Percentiles rank a stretch among this genome's conserved stretches.
Conservation (phyloP, 495 filamentous ascomycete species). For the Jackrogersella minutella region DNA sequence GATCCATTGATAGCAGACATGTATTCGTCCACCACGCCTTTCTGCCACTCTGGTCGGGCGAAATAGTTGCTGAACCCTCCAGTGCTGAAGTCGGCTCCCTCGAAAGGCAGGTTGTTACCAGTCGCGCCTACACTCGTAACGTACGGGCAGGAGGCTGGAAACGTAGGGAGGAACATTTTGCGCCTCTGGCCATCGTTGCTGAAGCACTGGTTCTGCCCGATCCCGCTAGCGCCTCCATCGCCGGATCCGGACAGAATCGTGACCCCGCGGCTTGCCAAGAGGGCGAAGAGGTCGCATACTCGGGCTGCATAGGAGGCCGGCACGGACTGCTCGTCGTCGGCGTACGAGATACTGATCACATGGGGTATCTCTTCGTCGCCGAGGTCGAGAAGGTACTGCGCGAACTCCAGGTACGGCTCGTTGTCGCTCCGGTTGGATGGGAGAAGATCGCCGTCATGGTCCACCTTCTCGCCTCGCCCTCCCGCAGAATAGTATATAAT, state of each 20-base stretch:
- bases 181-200: slow-evolving; percentile 71
- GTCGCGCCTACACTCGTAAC: slow-evolving; percentile 82
- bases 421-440: slow-evolving; percentile 61
- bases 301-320: slow-evolving; percentile 68
- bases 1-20: slow-evolving; percentile 56
- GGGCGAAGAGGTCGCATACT: slow-evolving; percentile 76
- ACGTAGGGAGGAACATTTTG: slow-evolving; percentile 70
- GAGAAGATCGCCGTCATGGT: slow-evolving; percentile 59
- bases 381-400: slow-evolving; percentile 70
- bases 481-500: slow-evolving; percentile 73
- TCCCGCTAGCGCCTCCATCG: slow-evolving; percentile 69
- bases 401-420: slow-evolving; percentile 85
- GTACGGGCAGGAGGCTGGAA: slow-evolving; percentile 82
- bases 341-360: slow-evolving; percentile 78
- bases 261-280: slow-evolving; percentile 76
- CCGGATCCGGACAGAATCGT: slow-evolving; percentile 77
- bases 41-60: slow-evolving; percentile 69
- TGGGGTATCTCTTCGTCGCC: slow-evolving; percentile 72
- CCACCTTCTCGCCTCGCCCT: slow-evolving; percentile 65
- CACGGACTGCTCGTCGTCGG: slow-evolving; percentile 69
- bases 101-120: slow-evolving; percentile 63
- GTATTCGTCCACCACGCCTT: slow-evolving; percentile 63
- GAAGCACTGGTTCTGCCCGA: slow-evolving; percentile 61
- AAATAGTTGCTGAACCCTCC: slow-evolving; percentile 82
- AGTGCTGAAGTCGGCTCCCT: slow-evolving; percentile 64